Conservation (phyloP, 768 basidiomycete genomes). For the Boletus bicolor region DNA sequence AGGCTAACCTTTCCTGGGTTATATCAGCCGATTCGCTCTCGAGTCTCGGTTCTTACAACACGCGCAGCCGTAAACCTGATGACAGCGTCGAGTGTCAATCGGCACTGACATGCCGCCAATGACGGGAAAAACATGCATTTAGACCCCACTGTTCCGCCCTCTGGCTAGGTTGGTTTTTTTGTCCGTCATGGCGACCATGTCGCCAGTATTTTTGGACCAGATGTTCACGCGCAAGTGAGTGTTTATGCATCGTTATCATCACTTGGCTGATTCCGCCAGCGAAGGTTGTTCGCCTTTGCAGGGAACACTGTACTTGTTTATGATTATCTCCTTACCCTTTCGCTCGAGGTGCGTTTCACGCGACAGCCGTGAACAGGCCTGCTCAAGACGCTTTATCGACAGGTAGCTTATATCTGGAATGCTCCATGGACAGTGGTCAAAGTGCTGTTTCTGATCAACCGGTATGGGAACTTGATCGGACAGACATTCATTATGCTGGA, state of each 20-base stretch:
- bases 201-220: constrained; percentile 1
- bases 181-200: constrained; percentile 13
- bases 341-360: constrained; percentile 21
- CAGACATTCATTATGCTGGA: constrained; percentile 22
- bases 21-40: no score
- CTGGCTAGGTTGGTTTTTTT: not conserved
- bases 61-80: not conserved
- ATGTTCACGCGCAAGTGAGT: constrained; percentile 21
- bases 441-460: constrained; percentile 10
- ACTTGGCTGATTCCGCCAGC: not conserved
- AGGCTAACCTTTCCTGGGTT: no score
- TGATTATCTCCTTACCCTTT: constrained; percentile 27
- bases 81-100: not conserved
- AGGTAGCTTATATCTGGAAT: constrained; percentile 21
- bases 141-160: not conserved
- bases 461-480: constrained; percentile 18
- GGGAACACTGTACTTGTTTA: constrained; percentile 25
- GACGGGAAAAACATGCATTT: not conserved
- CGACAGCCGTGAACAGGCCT: not conserved
- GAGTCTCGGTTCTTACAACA: not conserved
- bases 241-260: not conserved
- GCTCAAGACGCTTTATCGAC: not conserved
- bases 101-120: no score
- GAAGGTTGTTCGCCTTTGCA: constrained; percentile 11
- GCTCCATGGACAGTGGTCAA: constrained; percentile 14